Evolutionary conservation across 805 yeast species (phyloP), one percentile per base, ranked within the genome.

Genomic region (Wickerhamiella domercqiae): DNA sequence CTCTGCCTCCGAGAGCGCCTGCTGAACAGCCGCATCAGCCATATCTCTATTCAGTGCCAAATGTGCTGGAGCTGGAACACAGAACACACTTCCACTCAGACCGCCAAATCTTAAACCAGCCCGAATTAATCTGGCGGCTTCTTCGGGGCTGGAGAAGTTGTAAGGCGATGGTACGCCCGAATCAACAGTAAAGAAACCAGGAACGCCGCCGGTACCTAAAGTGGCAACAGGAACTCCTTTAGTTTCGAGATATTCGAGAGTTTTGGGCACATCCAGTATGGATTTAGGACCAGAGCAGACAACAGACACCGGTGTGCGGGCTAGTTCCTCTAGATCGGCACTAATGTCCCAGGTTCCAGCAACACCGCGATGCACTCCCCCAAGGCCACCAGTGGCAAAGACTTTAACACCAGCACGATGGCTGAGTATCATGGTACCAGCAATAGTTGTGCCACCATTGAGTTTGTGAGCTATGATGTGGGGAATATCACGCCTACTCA

Each of bases 221-320:
- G 94, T 83, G 4, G 77, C 70, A 6, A 83, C 93, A 48, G 77
- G 78, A 1, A 83, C 93, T 11, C 95, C 95, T 56, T 82, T 84
- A 0, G 95, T 83, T 55, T 83, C 95, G 37, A 83, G 62, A 51
- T 76, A 81, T 54, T 83, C 95, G 67, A 82, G 64, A 0, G 95
- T 84, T 44, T 78, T 65, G 7, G 68, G 73, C 38, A 84, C 76
- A 50, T 83, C 95, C 39, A 83, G 60, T 37, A 83, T 82, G 28
- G 84, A 73, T 53, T 83, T 83, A 2, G 94, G 94, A 0, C 95
- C 95, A 5, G 93, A 75, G 53, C 94, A 83, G 7, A 83, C 86
- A n/a, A 83, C 94, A 0, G 83, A 74, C 1, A 83, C 83, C 0
- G 86, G 81, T 0, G 94, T 84, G 39, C 74, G 65, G 1, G 84